phyloP scores from a whole-genome alignment of 2,329 filamentous ascomycete genomes.

The Aspergillus japonicus region DNA sequence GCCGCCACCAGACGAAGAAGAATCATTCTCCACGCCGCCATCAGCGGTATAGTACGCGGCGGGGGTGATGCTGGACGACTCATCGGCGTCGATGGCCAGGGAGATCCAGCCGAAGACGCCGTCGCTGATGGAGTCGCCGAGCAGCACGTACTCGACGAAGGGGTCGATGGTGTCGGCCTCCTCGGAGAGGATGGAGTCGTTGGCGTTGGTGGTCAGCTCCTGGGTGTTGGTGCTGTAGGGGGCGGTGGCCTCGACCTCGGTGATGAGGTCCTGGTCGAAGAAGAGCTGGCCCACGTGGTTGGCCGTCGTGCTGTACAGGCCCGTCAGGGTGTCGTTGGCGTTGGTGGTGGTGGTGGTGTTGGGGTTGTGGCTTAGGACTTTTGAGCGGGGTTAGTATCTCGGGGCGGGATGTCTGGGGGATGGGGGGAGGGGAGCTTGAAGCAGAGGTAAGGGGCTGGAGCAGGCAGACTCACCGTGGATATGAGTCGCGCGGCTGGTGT shows the following conservation, averaged over 20 bases:
- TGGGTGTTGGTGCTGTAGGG: conserved; percentile 53
- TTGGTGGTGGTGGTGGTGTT: conserved; percentile 35
- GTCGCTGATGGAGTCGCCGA: conserved; percentile 54
- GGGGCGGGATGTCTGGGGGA: too few species aligned
- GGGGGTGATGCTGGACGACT: conserved; percentile 27
- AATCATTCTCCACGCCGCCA: conserved; percentile 34
- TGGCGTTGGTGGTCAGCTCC: conserved; percentile 49
- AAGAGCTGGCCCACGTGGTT: conserved; percentile 65
- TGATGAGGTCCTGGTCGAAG: conserved; percentile 61
- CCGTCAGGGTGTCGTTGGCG: conserved; percentile 53
- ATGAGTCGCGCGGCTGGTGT: conserved; percentile 39
- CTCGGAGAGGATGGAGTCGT: conserved; percentile 52
- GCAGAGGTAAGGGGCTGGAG: too few species aligned
- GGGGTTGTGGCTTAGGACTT: conserved; percentile 33
- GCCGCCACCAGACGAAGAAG: background rate
- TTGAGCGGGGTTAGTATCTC: background rate
- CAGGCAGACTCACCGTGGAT: conserved; percentile 29
- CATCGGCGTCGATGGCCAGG: conserved; percentile 49
- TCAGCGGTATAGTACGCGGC: conserved; percentile 35
- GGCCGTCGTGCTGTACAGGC: conserved; percentile 43
- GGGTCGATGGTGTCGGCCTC: conserved; percentile 57
- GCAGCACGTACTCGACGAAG: conserved; percentile 56
- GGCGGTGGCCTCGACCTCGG: conserved; percentile 47
- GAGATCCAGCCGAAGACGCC: conserved; percentile 57
- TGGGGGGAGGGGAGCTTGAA: background rate